A percentile compares a stretch with the other conserved stretches of the same genome.
phyloP scores from a whole-genome alignment of 2,329 filamentous ascomycete genomes.

The Colletotrichum horii region DNA sequence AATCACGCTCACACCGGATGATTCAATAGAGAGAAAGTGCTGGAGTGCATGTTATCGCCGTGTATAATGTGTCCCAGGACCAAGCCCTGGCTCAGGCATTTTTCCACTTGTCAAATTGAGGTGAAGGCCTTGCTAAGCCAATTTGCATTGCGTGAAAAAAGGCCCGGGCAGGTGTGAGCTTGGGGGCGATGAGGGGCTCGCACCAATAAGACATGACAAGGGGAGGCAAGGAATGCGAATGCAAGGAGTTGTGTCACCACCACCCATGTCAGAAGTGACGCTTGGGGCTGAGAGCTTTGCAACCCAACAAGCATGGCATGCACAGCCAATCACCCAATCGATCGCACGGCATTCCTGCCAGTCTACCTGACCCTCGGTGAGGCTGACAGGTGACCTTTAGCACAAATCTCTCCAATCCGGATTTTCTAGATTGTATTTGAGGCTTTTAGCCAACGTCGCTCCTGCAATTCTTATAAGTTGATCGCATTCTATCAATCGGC shows the following conservation, averaged over 20 bases:
- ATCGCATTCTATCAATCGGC: fast-evolving
- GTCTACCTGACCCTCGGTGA: not conserved
- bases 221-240: not conserved
- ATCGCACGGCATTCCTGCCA: not conserved
- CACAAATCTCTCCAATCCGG: fast-evolving
- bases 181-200: not conserved
- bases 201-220: not conserved
- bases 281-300: not conserved
- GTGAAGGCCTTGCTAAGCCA: not conserved
- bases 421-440: not conserved
- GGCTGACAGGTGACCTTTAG: not conserved
- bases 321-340: not conserved
- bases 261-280: not conserved
- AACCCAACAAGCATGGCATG: not conserved
- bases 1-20: not conserved
- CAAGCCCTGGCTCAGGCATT: not conserved
- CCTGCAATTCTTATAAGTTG: not conserved
- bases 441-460: not conserved
- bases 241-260: not conserved
- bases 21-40: fast-evolving
- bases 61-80: fast-evolving
- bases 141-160: not conserved
- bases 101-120: not conserved
- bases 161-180: not conserved
- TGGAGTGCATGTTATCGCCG: fast-evolving